Evolutionary conservation across 192 early-diverging fungal genomes (phyloP).

Genomic region (Mortierella alpina): DNA sequence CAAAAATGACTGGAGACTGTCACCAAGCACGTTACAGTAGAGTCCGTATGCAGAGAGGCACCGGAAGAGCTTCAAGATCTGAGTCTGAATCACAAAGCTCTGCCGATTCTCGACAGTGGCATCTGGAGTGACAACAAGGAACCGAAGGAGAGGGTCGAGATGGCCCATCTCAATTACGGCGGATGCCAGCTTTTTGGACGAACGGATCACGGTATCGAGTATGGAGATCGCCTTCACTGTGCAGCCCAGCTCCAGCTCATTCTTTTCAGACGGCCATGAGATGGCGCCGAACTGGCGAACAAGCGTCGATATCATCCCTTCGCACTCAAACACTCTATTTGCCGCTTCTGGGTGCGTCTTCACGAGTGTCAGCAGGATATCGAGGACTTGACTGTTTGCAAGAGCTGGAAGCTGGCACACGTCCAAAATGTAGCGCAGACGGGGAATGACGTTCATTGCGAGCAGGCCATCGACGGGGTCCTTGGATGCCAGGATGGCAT

Average conservation of each 20-base stretch:
- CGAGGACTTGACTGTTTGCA: conserved; percentile 57
- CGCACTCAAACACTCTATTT: conserved; percentile 59
- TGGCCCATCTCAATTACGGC: conserved; percentile 53
- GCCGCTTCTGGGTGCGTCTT: conserved; percentile 54
- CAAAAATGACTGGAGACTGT: conserved; percentile 44
- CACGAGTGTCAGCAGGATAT: conserved; percentile 61
- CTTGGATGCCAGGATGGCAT: conserved; percentile 59
- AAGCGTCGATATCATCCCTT: conserved; percentile 58
- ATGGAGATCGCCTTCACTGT: conserved; percentile 49
- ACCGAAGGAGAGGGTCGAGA: conserved; percentile 57
- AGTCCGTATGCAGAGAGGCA: conserved; percentile 62
- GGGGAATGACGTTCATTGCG: conserved; percentile 67
- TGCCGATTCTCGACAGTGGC: conserved; percentile 26
- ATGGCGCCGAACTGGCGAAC: conserved; percentile 48
- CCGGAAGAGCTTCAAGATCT: conserved; percentile 57
- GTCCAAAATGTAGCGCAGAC: conserved; percentile 67
- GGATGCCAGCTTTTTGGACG: conserved; percentile 56
- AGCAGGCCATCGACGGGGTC: conserved; percentile 71
- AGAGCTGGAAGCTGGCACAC: conserved; percentile 39
- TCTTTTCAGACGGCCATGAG: conserved; percentile 59
- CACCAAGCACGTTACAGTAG: conserved; percentile 58
- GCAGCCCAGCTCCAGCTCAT: conserved; percentile 27
- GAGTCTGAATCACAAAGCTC: conserved; percentile 41
- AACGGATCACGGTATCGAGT: conserved; percentile 50
- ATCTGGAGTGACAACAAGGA: conserved; percentile 57